These are phyloP conservation scores for Backusella liffmaniae DNA, from an alignment of 192 early-diverging fungal species.

Conservation along the genomic window DNA sequence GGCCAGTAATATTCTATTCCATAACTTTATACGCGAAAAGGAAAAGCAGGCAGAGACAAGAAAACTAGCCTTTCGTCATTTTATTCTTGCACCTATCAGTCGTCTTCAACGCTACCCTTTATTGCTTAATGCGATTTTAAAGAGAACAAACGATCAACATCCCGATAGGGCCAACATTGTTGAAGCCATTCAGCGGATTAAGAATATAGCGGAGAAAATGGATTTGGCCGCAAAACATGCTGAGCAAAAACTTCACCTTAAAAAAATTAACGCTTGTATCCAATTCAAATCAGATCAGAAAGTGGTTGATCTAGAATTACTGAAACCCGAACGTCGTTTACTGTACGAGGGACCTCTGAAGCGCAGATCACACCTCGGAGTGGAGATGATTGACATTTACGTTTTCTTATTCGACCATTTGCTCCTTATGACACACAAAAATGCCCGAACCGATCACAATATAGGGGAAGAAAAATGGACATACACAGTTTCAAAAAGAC, in stretches of 20 bases:
- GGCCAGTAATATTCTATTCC: slow-evolving; percentile 59
- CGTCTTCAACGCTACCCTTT: slow-evolving; percentile 84
- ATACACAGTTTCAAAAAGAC: slow-evolving; percentile 62
- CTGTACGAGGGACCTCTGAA: slow-evolving; percentile 79
- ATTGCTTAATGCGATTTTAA: slow-evolving; percentile 75
- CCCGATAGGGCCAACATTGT: slow-evolving; percentile 70
- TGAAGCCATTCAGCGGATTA: slow-evolving; percentile 5
- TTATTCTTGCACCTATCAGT: slow-evolving; percentile 74
- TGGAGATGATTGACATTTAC: slow-evolving; percentile 64
- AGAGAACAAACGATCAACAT: slow-evolving; percentile 75
- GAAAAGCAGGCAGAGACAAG: slow-evolving; percentile 44
- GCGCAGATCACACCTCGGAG: slow-evolving; percentile 18
- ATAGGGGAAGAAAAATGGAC: slow-evolving; percentile 16
- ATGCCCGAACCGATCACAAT: background rate
- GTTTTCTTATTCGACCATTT: slow-evolving; percentile 91
- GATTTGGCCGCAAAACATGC: slow-evolving; percentile 2
- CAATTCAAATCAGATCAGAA: background rate
- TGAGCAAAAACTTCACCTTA: slow-evolving; percentile 6
- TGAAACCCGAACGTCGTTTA: slow-evolving; percentile 64
- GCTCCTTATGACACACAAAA: slow-evolving; percentile 72
- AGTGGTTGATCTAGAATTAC: slow-evolving; percentile 53
- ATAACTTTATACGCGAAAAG: slow-evolving; percentile 70
- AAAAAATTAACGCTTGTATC: slow-evolving; percentile 24
- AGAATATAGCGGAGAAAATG: slow-evolving; percentile 16
- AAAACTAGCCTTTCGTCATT: slow-evolving; percentile 33